phyloP scores from a whole-genome alignment of 225 moss, liverwort and hornwort species.

The Takakia lepidozioides region DNA sequence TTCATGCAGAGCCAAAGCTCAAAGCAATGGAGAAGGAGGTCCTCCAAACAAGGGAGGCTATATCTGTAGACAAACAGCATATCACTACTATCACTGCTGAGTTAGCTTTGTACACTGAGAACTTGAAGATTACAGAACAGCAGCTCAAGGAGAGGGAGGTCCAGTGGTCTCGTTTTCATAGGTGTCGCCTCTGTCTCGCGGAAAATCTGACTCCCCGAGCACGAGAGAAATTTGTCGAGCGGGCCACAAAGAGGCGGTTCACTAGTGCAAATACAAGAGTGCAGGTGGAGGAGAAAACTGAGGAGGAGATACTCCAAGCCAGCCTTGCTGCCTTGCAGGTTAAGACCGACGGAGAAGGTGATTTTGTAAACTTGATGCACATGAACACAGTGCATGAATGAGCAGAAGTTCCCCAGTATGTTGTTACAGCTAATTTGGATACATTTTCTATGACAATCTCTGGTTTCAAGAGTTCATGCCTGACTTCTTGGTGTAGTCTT shows the following conservation, averaged over 20 bases:
- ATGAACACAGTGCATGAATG: too few species aligned
- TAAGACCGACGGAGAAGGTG: conserved; percentile 4
- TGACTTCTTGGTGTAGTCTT: too few species aligned
- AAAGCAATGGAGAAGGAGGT: conserved; percentile 55
- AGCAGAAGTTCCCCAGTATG: not conserved
- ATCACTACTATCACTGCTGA: conserved; percentile 23
- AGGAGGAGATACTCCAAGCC: conserved; percentile 50
- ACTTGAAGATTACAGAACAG: conserved; percentile 34
- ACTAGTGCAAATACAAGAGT: conserved; percentile 21
- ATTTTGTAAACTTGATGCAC: too few species aligned
- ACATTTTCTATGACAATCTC: too few species aligned
- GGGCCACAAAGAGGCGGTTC: conserved; percentile 63
- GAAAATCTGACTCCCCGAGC: conserved; percentile 88
- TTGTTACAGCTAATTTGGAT: too few species aligned
- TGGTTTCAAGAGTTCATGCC: too few species aligned
- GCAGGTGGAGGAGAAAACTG: conserved; percentile 40
- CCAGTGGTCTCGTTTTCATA: conserved; percentile 56
- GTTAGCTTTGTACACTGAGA: conserved; percentile 26
- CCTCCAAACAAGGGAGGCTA: conserved; percentile 32
- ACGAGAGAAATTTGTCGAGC: conserved; percentile 64
- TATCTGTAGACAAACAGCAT: conserved; percentile 28
- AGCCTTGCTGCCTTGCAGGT: conserved; percentile 17
- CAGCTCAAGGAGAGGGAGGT: conserved; percentile 35
- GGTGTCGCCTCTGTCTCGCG: conserved; percentile 86
- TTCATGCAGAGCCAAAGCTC: conserved; percentile 69